Evolutionary conservation across 164 flowering plant species (phyloP).

Genomic region (Nymphaea colorata): DNA sequence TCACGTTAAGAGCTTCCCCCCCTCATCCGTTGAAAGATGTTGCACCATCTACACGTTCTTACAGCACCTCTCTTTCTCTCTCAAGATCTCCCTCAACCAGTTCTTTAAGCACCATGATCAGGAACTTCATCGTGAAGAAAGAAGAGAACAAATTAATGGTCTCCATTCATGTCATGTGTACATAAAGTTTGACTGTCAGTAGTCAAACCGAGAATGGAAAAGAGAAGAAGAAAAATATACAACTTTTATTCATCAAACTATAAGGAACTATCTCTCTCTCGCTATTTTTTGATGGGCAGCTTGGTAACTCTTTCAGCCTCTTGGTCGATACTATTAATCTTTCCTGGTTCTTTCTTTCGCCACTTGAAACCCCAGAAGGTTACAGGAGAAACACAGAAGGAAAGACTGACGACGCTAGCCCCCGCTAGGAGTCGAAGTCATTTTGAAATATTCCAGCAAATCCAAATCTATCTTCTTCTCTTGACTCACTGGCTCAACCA

Average conservation of each 20-base stretch:
- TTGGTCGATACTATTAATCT: too few relatives aligned
- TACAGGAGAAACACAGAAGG: neutral
- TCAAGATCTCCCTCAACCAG: too few relatives aligned
- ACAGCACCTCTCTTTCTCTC: too few relatives aligned
- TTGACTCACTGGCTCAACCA: constrained; percentile 9
- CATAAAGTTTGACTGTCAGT: neutral
- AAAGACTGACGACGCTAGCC: neutral
- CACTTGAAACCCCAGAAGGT: neutral
- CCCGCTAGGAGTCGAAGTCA: neutral
- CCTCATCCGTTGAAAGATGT: too few relatives aligned
- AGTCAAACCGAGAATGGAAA: neutral
- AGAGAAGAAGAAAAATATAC: neutral
- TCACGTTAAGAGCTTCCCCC: too few relatives aligned
- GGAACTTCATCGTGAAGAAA: too few relatives aligned
- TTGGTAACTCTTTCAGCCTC: too few relatives aligned
- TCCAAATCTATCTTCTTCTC: constrained; percentile 39
- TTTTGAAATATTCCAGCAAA: constrained; percentile 38
- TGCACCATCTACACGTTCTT: too few relatives aligned
- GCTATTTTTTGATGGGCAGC: too few relatives aligned
- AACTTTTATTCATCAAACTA: neutral
- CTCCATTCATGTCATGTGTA: neutral
- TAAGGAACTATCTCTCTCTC: too few relatives aligned
- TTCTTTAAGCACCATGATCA: too few relatives aligned
- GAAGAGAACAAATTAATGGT: neutral
- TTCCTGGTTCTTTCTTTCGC: neutral